Base-by-base conservation (phyloP, 257 asterid genomes). In the Solanum lycopersicoides region DNA sequence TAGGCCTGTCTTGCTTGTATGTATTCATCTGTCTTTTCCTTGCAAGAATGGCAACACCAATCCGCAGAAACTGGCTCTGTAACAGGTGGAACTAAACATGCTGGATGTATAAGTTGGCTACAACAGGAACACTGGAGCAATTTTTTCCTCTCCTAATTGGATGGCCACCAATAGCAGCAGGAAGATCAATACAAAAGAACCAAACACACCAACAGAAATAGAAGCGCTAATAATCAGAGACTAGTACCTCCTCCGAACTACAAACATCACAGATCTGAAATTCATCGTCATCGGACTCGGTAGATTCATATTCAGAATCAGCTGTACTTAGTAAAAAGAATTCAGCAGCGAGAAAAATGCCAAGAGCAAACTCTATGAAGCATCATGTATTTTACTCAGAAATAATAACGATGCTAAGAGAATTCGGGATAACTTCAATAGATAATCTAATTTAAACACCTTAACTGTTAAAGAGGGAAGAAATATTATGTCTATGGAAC, bases 41-140 rank as follows among this genome's bases (percentile, higher is more conserved):
- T 96, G 94, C 99, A 97, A 9, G 98, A 92, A 87, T 91, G 95
- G 90, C 99, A 97, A 91, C 94, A 91, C 99, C 99, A 97, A 89
- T 95, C 98, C 90, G 90, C 90, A 68, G 92, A 77, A 89, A 92
- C 90, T 72, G 87, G 92, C 85, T 95, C 99, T 56, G 75, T 89
- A 90, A 97, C 93, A 86, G 99, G 98, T n/a, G 99, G 98, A 88
- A 92, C 92, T 88, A 94, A 83, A 87, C 99, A 97, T 79, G 94
- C 89, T 71, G 99, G 95, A 91, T 97, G 99, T 83, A 94, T 88
- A 87, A 92, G 96, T 89, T 92, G 96, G 90, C 94, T 90, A 94
- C 99, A 97, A 91, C 94, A 89, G 86, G 98, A 95, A 91, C 99
- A 97, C 65, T 94, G 99, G 86, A 97, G 95, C 94, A 97, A 92